Conservation (phyloP, 2,329 filamentous ascomycete species). For the Alternaria ventricosa region DNA sequence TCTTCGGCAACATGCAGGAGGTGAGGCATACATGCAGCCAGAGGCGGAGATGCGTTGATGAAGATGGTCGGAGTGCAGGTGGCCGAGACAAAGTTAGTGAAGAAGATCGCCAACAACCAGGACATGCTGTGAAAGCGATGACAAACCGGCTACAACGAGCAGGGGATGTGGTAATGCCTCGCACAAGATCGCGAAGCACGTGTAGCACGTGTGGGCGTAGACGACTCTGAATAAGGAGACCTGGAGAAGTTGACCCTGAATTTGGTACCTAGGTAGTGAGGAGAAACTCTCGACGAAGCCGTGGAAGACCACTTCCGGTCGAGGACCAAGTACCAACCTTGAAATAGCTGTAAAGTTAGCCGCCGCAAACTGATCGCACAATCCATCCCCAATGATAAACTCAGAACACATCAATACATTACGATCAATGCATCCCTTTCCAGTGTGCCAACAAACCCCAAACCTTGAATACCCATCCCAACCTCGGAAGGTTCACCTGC, state of each 20-base stretch:
- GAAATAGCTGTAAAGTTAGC: background rate
- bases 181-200: background rate
- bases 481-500: background rate
- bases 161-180: background rate
- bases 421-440: background rate
- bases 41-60: background rate
- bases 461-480: background rate
- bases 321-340: background rate
- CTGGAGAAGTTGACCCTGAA: background rate
- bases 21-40: background rate
- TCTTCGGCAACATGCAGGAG: background rate
- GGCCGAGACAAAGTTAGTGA: background rate
- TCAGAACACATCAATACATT: background rate
- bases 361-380: background rate
- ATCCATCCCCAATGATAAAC: background rate
- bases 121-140: background rate
- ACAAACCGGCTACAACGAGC: background rate
- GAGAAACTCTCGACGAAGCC: background rate
- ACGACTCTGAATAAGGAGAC: background rate
- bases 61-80: background rate
- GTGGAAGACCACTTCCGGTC: background rate
- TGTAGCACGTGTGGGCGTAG: background rate
- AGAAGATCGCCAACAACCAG: background rate
- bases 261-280: background rate
- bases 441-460: accelerated